Conservation (phyloP, 192 early-diverging fungal species). For the Backusella parvicylindrica region DNA sequence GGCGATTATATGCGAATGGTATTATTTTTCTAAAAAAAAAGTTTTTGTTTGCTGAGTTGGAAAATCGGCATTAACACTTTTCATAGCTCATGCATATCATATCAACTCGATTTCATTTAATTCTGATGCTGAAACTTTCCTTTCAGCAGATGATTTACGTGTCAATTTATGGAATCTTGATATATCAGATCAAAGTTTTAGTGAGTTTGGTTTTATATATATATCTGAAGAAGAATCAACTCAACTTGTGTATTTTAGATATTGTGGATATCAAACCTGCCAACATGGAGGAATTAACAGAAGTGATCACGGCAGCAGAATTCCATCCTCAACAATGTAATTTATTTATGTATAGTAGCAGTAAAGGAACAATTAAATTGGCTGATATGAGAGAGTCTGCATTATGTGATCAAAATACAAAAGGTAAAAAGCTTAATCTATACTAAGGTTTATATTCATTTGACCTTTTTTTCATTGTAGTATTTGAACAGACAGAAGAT, state of each 20-base stretch:
- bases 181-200: conserved; percentile 98
- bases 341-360: conserved; percentile 97
- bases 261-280: conserved; percentile 99
- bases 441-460: no score
- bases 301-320: no score
- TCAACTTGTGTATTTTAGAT: conserved; percentile 63
- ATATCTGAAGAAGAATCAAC: not conserved
- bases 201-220: conserved; percentile 29
- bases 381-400: conserved; percentile 95
- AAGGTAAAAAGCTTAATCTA: no score
- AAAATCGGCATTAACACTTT: not conserved
- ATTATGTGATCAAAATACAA: conserved; percentile 91
- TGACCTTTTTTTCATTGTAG: conserved; percentile 38
- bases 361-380: conserved; percentile 96
- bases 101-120: conserved; percentile 99
- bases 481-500: conserved; percentile 95
- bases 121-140: conserved; percentile 96
- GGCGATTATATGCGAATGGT: conserved; percentile 90
- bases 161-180: conserved; percentile 99
- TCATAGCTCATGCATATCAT: conserved; percentile 92
- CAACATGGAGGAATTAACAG: no score
- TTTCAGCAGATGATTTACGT: conserved; percentile 95
- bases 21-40: not conserved
- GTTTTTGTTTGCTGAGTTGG: not conserved
- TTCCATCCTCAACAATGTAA: no score